Percentiles rank a stretch among this genome's conserved stretches.
phyloP scores from a whole-genome alignment of 805 yeast genomes.

The Wickerhamiella allomyrinae region DNA sequence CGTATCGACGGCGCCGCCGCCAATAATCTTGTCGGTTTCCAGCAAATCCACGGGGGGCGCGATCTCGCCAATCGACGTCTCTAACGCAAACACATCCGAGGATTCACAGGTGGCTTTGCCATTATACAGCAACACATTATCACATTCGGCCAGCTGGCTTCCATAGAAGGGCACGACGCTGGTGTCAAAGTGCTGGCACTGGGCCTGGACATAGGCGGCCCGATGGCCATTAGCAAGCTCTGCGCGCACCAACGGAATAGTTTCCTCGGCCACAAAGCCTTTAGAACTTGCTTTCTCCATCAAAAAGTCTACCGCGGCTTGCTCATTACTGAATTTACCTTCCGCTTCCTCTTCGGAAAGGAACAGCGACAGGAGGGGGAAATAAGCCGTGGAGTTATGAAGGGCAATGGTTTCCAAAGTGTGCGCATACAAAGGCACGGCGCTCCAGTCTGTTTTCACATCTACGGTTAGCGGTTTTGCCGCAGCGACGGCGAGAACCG shows the following conservation, averaged over 20 bases:
- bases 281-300: constrained; percentile 12
- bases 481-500: background rate
- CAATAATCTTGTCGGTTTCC: constrained; percentile 53
- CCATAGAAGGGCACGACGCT: constrained; percentile 23
- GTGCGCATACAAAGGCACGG: constrained; percentile 4
- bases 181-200: constrained; percentile 37
- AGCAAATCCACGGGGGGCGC: constrained; percentile 10
- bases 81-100: constrained; percentile 68
- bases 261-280: constrained; percentile 10
- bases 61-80: constrained; percentile 29
- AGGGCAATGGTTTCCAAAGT: constrained; percentile 22
- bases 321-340: constrained; percentile 6
- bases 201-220: constrained; percentile 53
- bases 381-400: constrained; percentile 22
- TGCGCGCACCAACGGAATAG: constrained; percentile 25
- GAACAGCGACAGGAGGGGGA: constrained; percentile 21
- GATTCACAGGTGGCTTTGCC: constrained; percentile 46
- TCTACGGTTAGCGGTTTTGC: constrained; percentile 7
- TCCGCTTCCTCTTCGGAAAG: constrained; percentile 12
- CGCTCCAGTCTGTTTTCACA: constrained; percentile 8
- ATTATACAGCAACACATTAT: constrained; percentile 39
- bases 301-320: constrained; percentile 12
- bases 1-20: constrained; percentile 26
- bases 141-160: constrained; percentile 26
- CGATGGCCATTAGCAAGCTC: constrained; percentile 34